Conservation (phyloP, 768 basidiomycete species). For the Tylopilus vinaceipallidus region DNA sequence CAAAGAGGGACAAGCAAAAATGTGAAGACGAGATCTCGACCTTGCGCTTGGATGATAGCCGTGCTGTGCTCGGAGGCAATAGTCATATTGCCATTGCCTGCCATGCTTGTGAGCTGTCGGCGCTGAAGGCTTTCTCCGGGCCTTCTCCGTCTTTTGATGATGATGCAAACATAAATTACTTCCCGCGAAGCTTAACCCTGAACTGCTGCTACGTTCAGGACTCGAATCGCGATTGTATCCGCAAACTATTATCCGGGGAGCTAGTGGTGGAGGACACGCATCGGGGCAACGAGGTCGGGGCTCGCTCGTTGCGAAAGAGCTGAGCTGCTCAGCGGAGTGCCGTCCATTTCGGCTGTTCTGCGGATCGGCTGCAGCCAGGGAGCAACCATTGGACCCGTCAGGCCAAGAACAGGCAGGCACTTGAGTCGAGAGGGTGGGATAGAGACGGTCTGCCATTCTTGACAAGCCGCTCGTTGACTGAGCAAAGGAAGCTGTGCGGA, state of each 20-base stretch:
- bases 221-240: background rate
- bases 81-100: constrained; percentile 26
- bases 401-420: background rate
- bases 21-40: constrained; percentile 25
- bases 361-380: background rate
- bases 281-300: background rate
- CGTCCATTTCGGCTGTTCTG: background rate
- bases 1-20: constrained; percentile 21
- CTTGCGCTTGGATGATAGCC: constrained; percentile 31
- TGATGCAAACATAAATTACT: constrained; percentile 3
- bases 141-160: constrained; percentile 21
- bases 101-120: constrained; percentile 30
- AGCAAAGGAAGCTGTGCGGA: background rate
- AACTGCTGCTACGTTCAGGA: background rate
- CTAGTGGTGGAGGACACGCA: background rate
- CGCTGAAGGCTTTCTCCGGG: constrained; percentile 27
- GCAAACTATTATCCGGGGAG: background rate
- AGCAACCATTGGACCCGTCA: background rate
- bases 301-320: background rate
- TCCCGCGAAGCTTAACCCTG: constrained; percentile 29
- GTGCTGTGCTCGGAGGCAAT: constrained; percentile 30
- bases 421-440: background rate
- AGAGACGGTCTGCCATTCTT: background rate
- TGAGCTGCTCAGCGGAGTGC: background rate
- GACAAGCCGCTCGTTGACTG: constrained; percentile 1